Percentiles rank a stretch among this genome's conserved stretches.
Conservation (phyloP, 306 rosid species). For the Cucumis hystrix region DNA sequence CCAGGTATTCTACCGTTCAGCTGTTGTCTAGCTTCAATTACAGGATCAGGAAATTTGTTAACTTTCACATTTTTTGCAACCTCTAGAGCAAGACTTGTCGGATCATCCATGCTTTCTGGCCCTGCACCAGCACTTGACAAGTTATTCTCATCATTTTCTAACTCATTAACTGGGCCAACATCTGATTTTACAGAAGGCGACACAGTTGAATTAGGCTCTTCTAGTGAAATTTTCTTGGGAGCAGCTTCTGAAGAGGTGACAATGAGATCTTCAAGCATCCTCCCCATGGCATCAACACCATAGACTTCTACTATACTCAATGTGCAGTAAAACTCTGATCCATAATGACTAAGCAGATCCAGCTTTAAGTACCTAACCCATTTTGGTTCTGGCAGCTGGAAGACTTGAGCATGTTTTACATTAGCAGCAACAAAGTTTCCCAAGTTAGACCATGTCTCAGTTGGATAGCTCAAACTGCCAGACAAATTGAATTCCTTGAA, state of each 20-base stretch:
- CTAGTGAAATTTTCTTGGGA: conserved; percentile 21
- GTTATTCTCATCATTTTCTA: conserved; percentile 25
- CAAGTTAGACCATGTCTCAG: conserved; percentile 43
- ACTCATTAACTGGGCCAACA: conserved; percentile 28
- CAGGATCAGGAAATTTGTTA: conserved; percentile 49
- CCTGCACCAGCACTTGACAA: conserved; percentile 16
- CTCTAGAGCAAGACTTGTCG: conserved; percentile 20
- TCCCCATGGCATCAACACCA: conserved; percentile 73
- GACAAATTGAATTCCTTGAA: conserved; percentile 60
- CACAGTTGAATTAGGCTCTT: conserved; percentile 38
- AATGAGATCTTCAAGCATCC: conserved; percentile 85
- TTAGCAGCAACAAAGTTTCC: conserved; percentile 63
- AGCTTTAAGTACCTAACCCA: conserved; percentile 79
- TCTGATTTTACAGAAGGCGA: conserved; percentile 35
- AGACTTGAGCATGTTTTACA: conserved; percentile 66
- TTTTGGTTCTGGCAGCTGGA: conserved; percentile 52
- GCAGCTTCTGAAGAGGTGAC: conserved; percentile 41
- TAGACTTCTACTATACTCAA: conserved; percentile 69
- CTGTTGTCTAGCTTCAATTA: conserved; percentile 49
- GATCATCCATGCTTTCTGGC: conserved; percentile 20
- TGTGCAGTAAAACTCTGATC: conserved; percentile 90
- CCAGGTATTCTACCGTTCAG: conserved; percentile 68
- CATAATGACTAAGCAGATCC: conserved; percentile 61
- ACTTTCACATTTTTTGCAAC: conserved; percentile 10
- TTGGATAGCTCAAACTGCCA: conserved; percentile 65